Evolutionary conservation across 1,284 basidiomycete species (phyloP).

Genomic region (Marasmius sp.): DNA sequence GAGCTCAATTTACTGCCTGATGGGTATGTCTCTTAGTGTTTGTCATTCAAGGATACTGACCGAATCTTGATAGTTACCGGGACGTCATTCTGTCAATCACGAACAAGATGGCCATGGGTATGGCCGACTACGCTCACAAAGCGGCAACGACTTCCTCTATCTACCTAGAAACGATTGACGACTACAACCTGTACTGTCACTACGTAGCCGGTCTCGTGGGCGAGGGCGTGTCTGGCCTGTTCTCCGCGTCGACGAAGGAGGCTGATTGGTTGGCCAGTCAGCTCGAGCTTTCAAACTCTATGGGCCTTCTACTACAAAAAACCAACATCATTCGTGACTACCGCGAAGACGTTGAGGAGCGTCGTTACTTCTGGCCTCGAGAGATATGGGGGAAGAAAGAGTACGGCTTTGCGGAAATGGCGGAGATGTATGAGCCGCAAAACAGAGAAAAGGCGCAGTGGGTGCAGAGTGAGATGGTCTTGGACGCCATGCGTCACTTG

Average conservation of each 20-base stretch:
- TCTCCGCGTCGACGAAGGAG: conserved; percentile 88
- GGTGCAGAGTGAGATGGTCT: conserved; percentile 86
- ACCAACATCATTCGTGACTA: conserved; percentile 98
- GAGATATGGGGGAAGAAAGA: conserved; percentile 79
- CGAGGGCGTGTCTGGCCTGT: conserved; percentile 92
- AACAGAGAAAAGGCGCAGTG: conserved; percentile 54
- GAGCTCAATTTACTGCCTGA: conserved; percentile 76
- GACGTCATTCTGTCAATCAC: conserved; percentile 83
- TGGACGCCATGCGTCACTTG: conserved; percentile 87
- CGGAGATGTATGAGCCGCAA: conserved; percentile 50
- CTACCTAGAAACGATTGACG: conserved; percentile 73
- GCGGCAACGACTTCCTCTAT: conserved; percentile 70
- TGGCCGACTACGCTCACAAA: conserved; percentile 93
- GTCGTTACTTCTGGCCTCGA: conserved; percentile 92
- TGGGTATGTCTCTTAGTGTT: conserved; percentile 45
- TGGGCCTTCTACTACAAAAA: conserved; percentile 98
- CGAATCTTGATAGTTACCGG: conserved; percentile 58
- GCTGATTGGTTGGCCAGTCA: conserved; percentile 75
- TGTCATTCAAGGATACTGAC: conserved; percentile 4
- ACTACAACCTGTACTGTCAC: conserved; percentile 86
- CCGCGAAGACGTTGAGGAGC: conserved; percentile 88
- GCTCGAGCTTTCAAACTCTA: conserved; percentile 88
- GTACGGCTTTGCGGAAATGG: conserved; percentile 72
- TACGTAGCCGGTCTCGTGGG: conserved; percentile 98
- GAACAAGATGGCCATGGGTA: conserved; percentile 88